Percentiles rank a stretch among this genome's conserved stretches.
Conservation (phyloP, 495 filamentous ascomycete species). For the Cenococcum geophilum region DNA sequence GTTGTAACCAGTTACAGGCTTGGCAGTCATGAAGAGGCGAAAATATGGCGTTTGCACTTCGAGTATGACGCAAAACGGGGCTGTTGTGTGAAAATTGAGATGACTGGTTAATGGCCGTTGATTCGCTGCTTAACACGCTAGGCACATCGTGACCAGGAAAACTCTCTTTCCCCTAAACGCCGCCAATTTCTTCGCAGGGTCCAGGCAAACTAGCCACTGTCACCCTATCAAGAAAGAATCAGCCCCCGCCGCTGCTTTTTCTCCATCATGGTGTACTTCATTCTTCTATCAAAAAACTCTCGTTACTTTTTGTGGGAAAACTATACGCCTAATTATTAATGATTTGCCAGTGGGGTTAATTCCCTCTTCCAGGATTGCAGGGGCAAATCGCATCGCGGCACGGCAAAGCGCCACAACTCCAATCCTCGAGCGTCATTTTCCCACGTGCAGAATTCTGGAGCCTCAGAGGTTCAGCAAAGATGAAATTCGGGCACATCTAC, state of each 20-base stretch:
- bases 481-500: constrained; percentile 74
- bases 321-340: too few species aligned
- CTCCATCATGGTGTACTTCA: not conserved
- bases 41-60: not conserved
- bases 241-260: not conserved
- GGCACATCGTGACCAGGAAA: not conserved
- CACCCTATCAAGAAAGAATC: not conserved
- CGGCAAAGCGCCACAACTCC: not conserved
- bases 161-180: not conserved
- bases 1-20: constrained; percentile 6
- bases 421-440: constrained; percentile 5
- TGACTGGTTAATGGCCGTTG: constrained; percentile 9
- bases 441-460: constrained; percentile 25
- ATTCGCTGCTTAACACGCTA: constrained; percentile 6
- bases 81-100: not conserved
- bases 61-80: not conserved
- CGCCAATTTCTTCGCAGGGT: not conserved
- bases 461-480: constrained; percentile 31
- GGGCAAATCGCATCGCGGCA: too few species aligned
- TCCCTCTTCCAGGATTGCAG: too few species aligned
- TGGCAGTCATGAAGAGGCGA: not conserved
- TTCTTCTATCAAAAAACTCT: too few species aligned
- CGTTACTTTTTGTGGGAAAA: too few species aligned
- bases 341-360: too few species aligned
- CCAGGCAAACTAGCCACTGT: not conserved